Conservation (phyloP, 768 basidiomycete genomes). For the Mycena maculata region DNA sequence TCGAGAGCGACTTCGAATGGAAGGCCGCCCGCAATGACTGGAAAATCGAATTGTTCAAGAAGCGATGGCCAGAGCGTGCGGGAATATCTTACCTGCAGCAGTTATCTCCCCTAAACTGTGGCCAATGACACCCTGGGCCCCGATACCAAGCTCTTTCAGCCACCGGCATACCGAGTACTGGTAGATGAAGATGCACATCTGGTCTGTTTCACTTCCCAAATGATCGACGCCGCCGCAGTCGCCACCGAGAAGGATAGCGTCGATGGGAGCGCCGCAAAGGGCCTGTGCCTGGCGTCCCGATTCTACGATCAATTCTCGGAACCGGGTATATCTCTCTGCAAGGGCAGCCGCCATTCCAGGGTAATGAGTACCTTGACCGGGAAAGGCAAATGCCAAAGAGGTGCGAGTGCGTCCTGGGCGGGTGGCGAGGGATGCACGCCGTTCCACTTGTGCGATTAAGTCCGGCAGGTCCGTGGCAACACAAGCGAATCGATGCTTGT, state of each 20-base stretch:
- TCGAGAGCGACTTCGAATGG: conserved; percentile 26
- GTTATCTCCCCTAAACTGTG: conserved; percentile 36
- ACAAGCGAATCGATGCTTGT: conserved; percentile 28
- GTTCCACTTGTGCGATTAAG: conserved; percentile 15
- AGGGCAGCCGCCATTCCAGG: conserved; percentile 28
- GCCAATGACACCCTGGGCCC: conserved; percentile 24
- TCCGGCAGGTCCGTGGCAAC: conserved; percentile 20
- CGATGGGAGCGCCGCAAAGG: conserved; percentile 11
- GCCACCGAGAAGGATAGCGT: conserved; percentile 7
- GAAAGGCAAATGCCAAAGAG: conserved; percentile 22
- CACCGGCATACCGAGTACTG: conserved; percentile 31
- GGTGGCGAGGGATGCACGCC: neutral
- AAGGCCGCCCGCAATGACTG: conserved; percentile 22
- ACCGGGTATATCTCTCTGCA: neutral
- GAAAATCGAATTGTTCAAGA: neutral
- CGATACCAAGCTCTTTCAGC: conserved; percentile 23
- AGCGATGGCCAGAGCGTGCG: neutral
- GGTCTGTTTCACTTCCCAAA: conserved; percentile 25
- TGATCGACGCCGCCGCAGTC: neutral
- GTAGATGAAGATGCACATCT: conserved; percentile 32
- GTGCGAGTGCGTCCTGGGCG: neutral
- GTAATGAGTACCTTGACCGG: conserved; percentile 31
- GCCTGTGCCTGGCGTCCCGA: conserved; percentile 11
- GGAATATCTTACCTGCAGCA: conserved; percentile 23
- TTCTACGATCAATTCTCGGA: conserved; percentile 9